These are phyloP conservation scores for Candida insectorum DNA, from an alignment of 805 yeast genomes.

Conservation along the genomic window DNA sequence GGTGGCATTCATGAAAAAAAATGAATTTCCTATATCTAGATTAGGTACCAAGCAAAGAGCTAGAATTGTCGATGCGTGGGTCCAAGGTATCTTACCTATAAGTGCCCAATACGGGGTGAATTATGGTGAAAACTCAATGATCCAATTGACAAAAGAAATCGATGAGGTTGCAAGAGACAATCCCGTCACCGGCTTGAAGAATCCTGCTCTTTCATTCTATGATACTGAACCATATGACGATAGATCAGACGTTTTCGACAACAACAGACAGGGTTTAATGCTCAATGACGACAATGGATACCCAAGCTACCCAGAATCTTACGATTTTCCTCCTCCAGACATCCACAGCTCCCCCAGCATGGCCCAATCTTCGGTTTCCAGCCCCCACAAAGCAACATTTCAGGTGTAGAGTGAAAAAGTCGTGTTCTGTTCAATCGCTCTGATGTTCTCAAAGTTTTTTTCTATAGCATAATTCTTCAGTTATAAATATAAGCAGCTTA, in stretches of 20 bases:
- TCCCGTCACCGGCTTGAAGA: conserved; percentile 36
- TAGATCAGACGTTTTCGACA: conserved; percentile 27
- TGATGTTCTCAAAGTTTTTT: conserved; percentile 4
- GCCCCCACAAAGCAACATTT: conserved; percentile 9
- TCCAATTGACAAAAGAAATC: conserved; percentile 55
- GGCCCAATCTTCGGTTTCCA: too few relatives aligned
- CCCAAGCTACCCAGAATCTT: too few relatives aligned
- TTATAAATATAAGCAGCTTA: background rate
- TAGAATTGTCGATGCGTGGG: conserved; percentile 55
- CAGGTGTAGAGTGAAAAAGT: conserved; percentile 5
- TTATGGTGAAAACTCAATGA: conserved; percentile 64
- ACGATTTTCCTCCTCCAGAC: background rate
- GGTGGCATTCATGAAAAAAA: conserved; percentile 70
- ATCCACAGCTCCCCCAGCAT: conserved; percentile 1
- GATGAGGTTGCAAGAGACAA: conserved; percentile 40
- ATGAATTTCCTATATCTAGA: conserved; percentile 65
- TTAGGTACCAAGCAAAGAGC: conserved; percentile 77
- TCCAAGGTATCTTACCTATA: conserved; percentile 43
- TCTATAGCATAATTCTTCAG: conserved; percentile 2
- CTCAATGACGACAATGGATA: conserved; percentile 19
- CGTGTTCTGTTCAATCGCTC: background rate
- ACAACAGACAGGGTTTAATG: conserved; percentile 25
- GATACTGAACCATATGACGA: conserved; percentile 20
- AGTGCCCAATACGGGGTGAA: conserved; percentile 48
- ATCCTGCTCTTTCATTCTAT: conserved; percentile 42